phyloP scores from a whole-genome alignment of 805 yeast genomes.

The Sporopachydermia lactativora region DNA sequence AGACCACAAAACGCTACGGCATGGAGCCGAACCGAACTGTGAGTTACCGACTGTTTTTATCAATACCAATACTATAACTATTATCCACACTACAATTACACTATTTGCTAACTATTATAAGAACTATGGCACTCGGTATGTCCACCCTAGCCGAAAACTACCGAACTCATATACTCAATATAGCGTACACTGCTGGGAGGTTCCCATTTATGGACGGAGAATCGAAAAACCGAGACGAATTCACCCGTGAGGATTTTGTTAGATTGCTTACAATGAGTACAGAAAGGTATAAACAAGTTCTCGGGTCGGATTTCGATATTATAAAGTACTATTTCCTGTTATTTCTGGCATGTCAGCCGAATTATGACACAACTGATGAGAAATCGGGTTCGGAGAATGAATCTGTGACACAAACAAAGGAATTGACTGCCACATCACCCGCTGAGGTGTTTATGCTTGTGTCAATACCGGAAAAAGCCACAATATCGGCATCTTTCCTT shows the following conservation, averaged over 20 bases:
- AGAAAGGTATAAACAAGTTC: slow-evolving; percentile 25
- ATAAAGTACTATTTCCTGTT: slow-evolving; percentile 34
- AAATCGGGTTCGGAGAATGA: slow-evolving; percentile 9
- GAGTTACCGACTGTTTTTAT: too few species aligned
- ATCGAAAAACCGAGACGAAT: slow-evolving; percentile 14
- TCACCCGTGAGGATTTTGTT: slow-evolving; percentile 26
- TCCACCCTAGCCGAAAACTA: slow-evolving; percentile 18
- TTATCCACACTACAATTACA: not conserved
- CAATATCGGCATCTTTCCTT: not conserved
- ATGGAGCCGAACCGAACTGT: too few species aligned
- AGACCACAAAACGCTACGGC: too few species aligned
- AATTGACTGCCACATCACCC: not conserved
- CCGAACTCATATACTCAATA: slow-evolving; percentile 23
- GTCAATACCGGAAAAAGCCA: not conserved
- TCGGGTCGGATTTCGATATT: slow-evolving; percentile 26
- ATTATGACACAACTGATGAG: slow-evolving; percentile 10
- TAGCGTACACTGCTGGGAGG: slow-evolving; percentile 29
- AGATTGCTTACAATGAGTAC: slow-evolving; percentile 31
- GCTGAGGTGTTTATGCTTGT: not conserved
- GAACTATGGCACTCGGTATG: slow-evolving; percentile 20
- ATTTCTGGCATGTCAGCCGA: too few species aligned
- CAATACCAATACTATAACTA: too few species aligned
- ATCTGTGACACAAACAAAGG: not conserved
- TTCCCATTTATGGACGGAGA: slow-evolving; percentile 34
- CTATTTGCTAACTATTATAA: slow-evolving; percentile 5